Conservation (phyloP, 176 grass and related monocot genomes). For the Miscanthus lutarioriparius region DNA sequence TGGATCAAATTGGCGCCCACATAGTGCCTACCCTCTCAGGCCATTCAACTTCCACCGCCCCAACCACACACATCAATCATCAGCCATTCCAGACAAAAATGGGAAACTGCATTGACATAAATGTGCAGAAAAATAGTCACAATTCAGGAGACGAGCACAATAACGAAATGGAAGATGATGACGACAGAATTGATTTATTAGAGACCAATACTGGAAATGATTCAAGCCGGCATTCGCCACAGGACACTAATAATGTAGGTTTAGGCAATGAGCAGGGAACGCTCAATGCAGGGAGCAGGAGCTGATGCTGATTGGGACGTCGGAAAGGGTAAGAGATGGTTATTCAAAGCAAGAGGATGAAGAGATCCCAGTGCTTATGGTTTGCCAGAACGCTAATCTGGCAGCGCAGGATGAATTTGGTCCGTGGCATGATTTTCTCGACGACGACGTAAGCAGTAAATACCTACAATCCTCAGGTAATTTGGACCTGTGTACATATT, state of each 20-base stretch:
- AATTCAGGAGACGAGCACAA: neutral
- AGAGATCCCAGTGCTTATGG: slow-evolving; percentile 43
- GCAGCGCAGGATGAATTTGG: slow-evolving; percentile 37
- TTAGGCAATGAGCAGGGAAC: neutral
- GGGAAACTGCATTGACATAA: neutral
- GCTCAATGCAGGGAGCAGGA: slow-evolving; percentile 25
- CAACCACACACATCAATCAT: slow-evolving; percentile 30
- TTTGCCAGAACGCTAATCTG: slow-evolving; percentile 30
- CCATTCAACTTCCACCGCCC: slow-evolving; percentile 72
- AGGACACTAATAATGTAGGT: slow-evolving; percentile 7
- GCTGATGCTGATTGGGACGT: slow-evolving; percentile 53
- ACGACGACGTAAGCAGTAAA: slow-evolving; percentile 47
- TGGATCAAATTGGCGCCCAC: slow-evolving; percentile 46
- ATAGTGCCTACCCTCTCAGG: slow-evolving; percentile 62
- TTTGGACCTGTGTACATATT: neutral
- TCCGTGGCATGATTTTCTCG: slow-evolving; percentile 55
- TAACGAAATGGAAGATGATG: neutral
- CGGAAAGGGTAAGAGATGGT: slow-evolving; percentile 40
- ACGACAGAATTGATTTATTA: slow-evolving; percentile 44
- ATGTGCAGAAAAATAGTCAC: neutral
- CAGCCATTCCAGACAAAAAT: slow-evolving; percentile 10
- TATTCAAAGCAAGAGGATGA: slow-evolving; percentile 59
- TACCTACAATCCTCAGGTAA: slow-evolving; percentile 59
- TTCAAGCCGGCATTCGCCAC: neutral
- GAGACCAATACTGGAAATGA: slow-evolving; percentile 42